phyloP scores from a whole-genome alignment of 2,329 filamentous ascomycete species.

The Exophiala alcalophila region DNA sequence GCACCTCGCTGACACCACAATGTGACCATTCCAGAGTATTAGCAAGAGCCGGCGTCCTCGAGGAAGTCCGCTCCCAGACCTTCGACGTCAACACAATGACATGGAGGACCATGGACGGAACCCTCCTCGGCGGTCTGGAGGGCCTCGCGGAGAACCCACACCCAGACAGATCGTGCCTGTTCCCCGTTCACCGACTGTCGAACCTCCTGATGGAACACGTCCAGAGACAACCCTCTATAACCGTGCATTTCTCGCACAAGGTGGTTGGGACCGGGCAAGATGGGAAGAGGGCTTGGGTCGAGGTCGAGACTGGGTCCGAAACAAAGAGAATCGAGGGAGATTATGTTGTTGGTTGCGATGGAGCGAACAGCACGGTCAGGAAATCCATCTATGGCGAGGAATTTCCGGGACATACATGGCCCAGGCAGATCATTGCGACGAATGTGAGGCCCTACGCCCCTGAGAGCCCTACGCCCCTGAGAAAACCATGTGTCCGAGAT shows the following conservation, averaged over 20 bases:
- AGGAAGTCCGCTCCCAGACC: slow-evolving; percentile 46
- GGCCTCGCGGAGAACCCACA: slow-evolving; percentile 11
- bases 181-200: slow-evolving; percentile 45
- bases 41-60: slow-evolving; percentile 55
- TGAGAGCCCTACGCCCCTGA: too few species aligned
- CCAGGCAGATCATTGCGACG: slow-evolving; percentile 11
- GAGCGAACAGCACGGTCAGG: slow-evolving; percentile 40
- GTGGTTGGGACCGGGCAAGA: slow-evolving; percentile 10
- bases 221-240: slow-evolving; percentile 34
- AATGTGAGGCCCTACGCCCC: slow-evolving; percentile 13
- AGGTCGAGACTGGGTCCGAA: not conserved
- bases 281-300: not conserved
- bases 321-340: slow-evolving; percentile 15
- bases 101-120: slow-evolving; percentile 43
- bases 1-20: too few species aligned
- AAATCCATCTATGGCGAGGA: slow-evolving; percentile 25
- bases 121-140: slow-evolving; percentile 31
- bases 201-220: slow-evolving; percentile 41
- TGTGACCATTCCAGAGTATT: slow-evolving; percentile 43
- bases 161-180: slow-evolving; percentile 40
- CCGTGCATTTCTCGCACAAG: slow-evolving; percentile 46
- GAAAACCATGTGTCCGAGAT: not conserved
- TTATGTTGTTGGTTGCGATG: slow-evolving; percentile 46
- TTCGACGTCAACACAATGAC: slow-evolving; percentile 42
- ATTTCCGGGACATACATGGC: slow-evolving; percentile 13